Evolutionary conservation across 371 early-diverging fungal species (phyloP).

Genomic region (Syncephalis plumigaleata): DNA sequence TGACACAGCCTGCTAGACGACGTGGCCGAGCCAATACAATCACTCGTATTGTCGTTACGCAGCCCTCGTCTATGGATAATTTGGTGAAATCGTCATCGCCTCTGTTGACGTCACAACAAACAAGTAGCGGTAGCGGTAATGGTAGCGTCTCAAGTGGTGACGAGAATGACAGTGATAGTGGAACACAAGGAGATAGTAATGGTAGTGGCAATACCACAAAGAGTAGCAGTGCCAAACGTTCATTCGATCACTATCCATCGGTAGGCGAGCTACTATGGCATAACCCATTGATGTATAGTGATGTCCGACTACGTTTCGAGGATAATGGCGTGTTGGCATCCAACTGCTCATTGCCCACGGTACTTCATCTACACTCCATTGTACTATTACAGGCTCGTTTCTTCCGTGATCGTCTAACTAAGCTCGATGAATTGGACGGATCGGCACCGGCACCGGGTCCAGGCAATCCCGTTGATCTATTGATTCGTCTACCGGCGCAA

Average conservation of each 20-base stretch:
- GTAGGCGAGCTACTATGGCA: conserved; percentile 10
- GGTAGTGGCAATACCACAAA: no score
- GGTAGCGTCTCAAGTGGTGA: no score
- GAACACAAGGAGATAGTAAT: no score
- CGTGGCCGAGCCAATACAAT: no score
- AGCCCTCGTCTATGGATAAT: no score
- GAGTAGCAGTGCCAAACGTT: no score
- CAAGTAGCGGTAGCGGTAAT: no score
- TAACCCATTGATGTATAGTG: conserved; percentile 3
- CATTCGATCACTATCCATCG: conserved; percentile 4
- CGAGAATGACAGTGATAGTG: no score
- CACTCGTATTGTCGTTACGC: no score
- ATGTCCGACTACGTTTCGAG: conserved; percentile 7
- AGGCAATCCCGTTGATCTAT: conserved; percentile 2
- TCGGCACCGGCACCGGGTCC: conserved; percentile 1
- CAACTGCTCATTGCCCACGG: conserved; percentile 2
- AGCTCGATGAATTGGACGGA: neutral
- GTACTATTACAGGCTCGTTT: conserved; percentile 9
- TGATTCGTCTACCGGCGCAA: conserved; percentile 3
- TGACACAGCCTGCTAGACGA: no score
- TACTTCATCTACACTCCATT: conserved; percentile 6
- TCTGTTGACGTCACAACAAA: no score
- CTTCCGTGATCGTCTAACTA: conserved; percentile 8
- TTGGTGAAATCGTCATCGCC: no score
- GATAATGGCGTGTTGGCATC: conserved; percentile 5